phyloP scores from a whole-genome alignment of 495 filamentous ascomycete genomes.

The Xylaria curta region DNA sequence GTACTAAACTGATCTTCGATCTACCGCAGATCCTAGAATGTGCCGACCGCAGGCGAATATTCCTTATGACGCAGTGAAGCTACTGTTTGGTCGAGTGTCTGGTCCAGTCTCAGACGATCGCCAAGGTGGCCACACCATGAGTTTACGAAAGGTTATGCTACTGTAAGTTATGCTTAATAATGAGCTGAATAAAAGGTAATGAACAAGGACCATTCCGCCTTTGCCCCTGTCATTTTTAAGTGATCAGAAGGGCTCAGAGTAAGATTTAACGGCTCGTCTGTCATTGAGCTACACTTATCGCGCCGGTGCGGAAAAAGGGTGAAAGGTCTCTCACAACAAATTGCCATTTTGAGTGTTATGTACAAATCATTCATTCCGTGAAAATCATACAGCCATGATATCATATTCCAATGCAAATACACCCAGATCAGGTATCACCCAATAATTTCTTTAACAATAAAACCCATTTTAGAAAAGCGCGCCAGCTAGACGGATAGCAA shows the following conservation, averaged over 20 bases:
- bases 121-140: not conserved
- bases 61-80: not conserved
- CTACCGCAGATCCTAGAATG: not conserved
- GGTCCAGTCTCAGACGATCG: not conserved
- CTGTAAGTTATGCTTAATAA: not conserved
- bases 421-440: not conserved
- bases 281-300: not conserved
- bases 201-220: not conserved
- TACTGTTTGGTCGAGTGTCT: not conserved
- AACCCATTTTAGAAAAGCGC: constrained; percentile 44
- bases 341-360: constrained; percentile 16
- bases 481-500: constrained; percentile 58
- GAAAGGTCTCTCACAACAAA: not conserved
- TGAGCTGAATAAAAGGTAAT: not conserved
- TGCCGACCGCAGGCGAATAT: not conserved
- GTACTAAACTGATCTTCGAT: no score
- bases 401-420: constrained; percentile 10
- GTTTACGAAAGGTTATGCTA: not conserved
- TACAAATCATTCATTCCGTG: constrained; percentile 19
- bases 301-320: not conserved
- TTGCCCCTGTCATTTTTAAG: not conserved
- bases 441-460: constrained; percentile 1
- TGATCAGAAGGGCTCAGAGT: not conserved
- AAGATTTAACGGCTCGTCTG: not conserved
- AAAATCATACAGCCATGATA: constrained; percentile 26